phyloP scores from a whole-genome alignment of 179 eudicot genomes.

The Silene coronaria region DNA sequence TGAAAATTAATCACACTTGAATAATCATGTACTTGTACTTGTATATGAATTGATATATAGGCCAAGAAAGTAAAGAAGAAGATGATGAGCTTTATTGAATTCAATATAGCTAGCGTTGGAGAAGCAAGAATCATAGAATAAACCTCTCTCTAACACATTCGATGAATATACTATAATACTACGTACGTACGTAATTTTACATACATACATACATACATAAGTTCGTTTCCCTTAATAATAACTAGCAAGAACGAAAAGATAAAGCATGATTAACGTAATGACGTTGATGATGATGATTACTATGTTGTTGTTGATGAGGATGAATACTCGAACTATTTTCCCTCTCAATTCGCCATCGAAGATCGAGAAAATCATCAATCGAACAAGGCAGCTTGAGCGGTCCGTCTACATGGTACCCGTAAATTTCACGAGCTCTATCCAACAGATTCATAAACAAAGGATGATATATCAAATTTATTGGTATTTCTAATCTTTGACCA shows the following conservation, averaged over 20 bases:
- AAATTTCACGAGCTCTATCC: slow-evolving; percentile 43
- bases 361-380: slow-evolving; percentile 39
- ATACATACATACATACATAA: too few relatives aligned
- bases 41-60: too few relatives aligned
- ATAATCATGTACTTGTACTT: too few relatives aligned
- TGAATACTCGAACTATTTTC: slow-evolving; percentile 6
- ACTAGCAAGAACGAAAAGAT: slow-evolving; percentile 29
- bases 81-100: not conserved
- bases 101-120: slow-evolving; percentile 11
- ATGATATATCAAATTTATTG: slow-evolving; percentile 41
- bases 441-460: slow-evolving; percentile 31
- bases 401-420: slow-evolving; percentile 41
- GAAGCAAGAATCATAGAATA: not conserved
- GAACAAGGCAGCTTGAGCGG: slow-evolving; percentile 46
- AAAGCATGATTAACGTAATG: slow-evolving; percentile 19
- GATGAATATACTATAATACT: slow-evolving; percentile 8
- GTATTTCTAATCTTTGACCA: slow-evolving; percentile 35
- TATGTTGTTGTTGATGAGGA: too few relatives aligned
- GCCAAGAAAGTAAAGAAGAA: not conserved
- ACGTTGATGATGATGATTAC: slow-evolving; percentile 11
- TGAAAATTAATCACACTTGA: too few relatives aligned
- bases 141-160: slow-evolving; percentile 21
- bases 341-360: slow-evolving; percentile 38
- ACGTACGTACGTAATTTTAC: too few relatives aligned
- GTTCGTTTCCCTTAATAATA: not conserved